These are phyloP conservation scores for Euphorbia lathyris DNA, from an alignment of 345 rosid genomes.

Conservation along the genomic window DNA sequence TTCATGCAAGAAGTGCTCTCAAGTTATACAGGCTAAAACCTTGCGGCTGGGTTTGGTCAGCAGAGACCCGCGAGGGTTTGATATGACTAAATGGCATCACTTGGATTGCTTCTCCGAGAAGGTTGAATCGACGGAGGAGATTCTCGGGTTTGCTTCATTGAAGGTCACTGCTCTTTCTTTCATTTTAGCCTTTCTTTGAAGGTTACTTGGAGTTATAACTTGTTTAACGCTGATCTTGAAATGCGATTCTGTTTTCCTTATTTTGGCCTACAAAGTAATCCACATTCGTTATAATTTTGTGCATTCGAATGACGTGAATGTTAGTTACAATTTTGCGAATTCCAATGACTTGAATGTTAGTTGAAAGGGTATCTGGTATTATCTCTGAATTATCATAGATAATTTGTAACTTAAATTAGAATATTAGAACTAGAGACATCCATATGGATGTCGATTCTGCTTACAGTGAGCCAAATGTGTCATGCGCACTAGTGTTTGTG, in stretches of 20 bases:
- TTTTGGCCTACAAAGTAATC: neutral
- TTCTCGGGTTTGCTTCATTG: conserved; percentile 58
- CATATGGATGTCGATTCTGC: neutral
- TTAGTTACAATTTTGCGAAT: no score
- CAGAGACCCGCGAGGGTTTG: conserved; percentile 66
- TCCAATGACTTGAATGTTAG: neutral
- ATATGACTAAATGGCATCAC: conserved; percentile 76
- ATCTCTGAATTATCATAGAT: neutral
- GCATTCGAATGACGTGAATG: no score
- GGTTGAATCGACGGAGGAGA: conserved; percentile 38
- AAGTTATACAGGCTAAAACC: conserved; percentile 43
- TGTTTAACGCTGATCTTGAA: neutral
- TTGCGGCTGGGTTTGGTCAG: conserved; percentile 57
- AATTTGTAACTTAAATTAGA: neutral
- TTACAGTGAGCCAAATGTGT: neutral
- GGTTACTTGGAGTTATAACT: no score
- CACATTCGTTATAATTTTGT: neutral
- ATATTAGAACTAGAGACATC: neutral
- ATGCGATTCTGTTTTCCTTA: no score
- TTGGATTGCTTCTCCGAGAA: no score
- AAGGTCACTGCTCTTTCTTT: conserved; percentile 33
- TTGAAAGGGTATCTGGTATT: neutral
- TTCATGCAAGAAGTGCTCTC: conserved; percentile 66
- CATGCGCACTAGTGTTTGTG: neutral
- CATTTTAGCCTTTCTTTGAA: no score